phyloP scores from a whole-genome alignment of 495 filamentous ascomycete genomes.

The Bryoglossum gracile region DNA sequence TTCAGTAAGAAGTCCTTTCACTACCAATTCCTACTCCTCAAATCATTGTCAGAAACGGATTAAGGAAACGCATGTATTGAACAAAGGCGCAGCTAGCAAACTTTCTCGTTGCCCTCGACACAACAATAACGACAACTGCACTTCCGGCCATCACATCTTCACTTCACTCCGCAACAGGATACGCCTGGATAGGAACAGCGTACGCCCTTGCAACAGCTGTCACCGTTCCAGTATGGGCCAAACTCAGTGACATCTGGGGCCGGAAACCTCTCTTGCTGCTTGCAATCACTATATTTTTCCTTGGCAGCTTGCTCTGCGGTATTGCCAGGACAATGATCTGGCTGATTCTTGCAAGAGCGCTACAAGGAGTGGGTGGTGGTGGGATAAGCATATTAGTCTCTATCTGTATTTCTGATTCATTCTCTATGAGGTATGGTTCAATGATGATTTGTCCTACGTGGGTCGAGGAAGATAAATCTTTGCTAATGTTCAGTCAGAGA shows the following conservation, averaged over 20 bases:
- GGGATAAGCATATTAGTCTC: conserved; percentile 66
- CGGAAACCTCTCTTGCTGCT: conserved; percentile 63
- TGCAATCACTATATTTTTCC: conserved; percentile 54
- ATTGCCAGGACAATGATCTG: conserved; percentile 57
- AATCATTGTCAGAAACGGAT: no score
- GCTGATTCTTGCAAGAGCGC: conserved; percentile 61
- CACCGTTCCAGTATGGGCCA: conserved; percentile 37
- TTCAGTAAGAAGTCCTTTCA: no score
- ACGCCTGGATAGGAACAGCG: conserved; percentile 61
- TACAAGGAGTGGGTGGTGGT: conserved; percentile 71
- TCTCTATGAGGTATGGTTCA: conserved; percentile 38
- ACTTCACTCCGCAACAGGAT: conserved; percentile 50
- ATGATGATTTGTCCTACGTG: no score
- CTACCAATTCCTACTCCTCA: no score
- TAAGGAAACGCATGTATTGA: no score
- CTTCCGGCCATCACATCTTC: conserved; percentile 50
- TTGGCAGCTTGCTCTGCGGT: conserved; percentile 59
- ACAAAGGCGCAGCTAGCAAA: no score
- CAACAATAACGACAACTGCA: conserved; percentile 55
- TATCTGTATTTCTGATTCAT: conserved; percentile 62
- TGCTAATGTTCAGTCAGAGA: no score
- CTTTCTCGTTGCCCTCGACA: conserved; percentile 56
- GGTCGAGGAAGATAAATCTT: no score
- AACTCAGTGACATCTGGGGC: conserved; percentile 64
- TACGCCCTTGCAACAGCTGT: conserved; percentile 44